phyloP scores from a whole-genome alignment of 352 stramenopile genomes.

The Globisporangium recalcitrans region DNA sequence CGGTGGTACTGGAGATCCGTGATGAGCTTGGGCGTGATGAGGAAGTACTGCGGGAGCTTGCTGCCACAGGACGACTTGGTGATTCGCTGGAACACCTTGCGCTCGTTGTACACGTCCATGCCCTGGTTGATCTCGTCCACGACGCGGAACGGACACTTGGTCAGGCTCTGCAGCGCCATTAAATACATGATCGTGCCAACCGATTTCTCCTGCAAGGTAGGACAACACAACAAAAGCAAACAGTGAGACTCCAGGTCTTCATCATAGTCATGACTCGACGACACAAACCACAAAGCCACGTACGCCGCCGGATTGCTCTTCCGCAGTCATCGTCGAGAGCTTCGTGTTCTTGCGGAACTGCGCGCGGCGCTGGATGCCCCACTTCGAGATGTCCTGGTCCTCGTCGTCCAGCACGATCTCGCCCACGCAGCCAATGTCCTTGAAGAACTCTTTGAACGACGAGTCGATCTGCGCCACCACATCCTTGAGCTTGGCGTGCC shows the following conservation, averaged over 20 bases:
- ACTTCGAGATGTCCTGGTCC: slow-evolving; percentile 81
- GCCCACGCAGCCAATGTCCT: slow-evolving; percentile 81
- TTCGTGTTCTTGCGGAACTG: slow-evolving; percentile 86
- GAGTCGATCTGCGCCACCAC: slow-evolving; percentile 76
- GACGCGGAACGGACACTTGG: slow-evolving; percentile 83
- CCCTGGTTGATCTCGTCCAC: slow-evolving; percentile 89
- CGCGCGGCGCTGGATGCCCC: slow-evolving; percentile 78
- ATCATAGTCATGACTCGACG: not conserved
- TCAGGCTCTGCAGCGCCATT: slow-evolving; percentile 86
- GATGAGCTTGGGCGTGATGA: slow-evolving; percentile 89
- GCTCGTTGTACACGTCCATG: slow-evolving; percentile 89
- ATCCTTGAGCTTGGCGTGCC: slow-evolving; percentile 59
- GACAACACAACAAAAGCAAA: slow-evolving; percentile 6
- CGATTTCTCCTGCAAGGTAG: slow-evolving; percentile 70
- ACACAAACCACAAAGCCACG: slow-evolving; percentile 13
- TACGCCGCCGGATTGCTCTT: slow-evolving; percentile 85
- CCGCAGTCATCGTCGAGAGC: slow-evolving; percentile 78
- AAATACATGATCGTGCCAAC: slow-evolving; percentile 90
- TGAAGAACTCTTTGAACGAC: slow-evolving; percentile 83
- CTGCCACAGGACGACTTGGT: slow-evolving; percentile 84
- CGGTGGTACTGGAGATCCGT: slow-evolving; percentile 77
- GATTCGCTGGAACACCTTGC: slow-evolving; percentile 86
- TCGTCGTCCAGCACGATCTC: slow-evolving; percentile 78
- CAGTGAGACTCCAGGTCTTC: not conserved
- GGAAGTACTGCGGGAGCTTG: slow-evolving; percentile 85